phyloP scores from a whole-genome alignment of 176 grass and related monocot species.

The Zoysia japonica region DNA sequence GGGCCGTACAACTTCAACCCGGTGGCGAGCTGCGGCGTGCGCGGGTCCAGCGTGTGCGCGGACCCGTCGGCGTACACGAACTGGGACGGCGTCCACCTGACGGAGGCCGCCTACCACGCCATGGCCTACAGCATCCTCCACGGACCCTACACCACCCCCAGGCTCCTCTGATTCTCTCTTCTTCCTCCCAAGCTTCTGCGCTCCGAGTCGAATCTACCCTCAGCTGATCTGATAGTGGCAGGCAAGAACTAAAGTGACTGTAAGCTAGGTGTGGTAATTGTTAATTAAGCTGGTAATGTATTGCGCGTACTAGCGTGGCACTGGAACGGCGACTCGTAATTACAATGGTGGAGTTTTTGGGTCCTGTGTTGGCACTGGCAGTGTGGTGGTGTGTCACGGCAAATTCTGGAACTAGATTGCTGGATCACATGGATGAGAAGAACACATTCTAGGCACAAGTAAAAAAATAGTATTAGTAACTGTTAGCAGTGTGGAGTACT shows the following conservation, averaged over 20 bases:
- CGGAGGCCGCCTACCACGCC: slow-evolving; percentile 74
- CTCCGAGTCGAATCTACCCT: neutral
- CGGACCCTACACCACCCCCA: slow-evolving; percentile 62
- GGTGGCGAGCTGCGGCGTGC: slow-evolving; percentile 55
- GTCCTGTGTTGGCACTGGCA: neutral
- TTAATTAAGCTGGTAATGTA: neutral
- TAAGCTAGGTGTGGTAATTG: slow-evolving; percentile 11
- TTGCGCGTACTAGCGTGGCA: neutral
- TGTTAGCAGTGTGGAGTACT: neutral
- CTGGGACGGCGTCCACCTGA: slow-evolving; percentile 90
- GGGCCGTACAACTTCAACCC: slow-evolving; percentile 93
- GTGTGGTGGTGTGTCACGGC: neutral
- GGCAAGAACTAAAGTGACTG: neutral
- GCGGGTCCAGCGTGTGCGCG: slow-evolving; percentile 61
- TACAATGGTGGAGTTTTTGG: neutral
- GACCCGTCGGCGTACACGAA: slow-evolving; percentile 73
- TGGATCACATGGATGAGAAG: neutral
- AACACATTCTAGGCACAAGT: neutral
- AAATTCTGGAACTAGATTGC: neutral
- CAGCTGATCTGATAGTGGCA: neutral
- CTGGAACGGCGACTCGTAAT: slow-evolving; percentile 10
- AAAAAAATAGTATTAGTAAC: neutral
- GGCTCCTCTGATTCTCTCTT: slow-evolving; percentile 40
- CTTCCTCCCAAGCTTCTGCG: neutral
- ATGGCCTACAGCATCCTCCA: slow-evolving; percentile 67